Evolutionary conservation across 805 yeast genomes (phyloP), one percentile per base, ranked within the genome.

Genomic region (Wickerhamiella brachini): DNA sequence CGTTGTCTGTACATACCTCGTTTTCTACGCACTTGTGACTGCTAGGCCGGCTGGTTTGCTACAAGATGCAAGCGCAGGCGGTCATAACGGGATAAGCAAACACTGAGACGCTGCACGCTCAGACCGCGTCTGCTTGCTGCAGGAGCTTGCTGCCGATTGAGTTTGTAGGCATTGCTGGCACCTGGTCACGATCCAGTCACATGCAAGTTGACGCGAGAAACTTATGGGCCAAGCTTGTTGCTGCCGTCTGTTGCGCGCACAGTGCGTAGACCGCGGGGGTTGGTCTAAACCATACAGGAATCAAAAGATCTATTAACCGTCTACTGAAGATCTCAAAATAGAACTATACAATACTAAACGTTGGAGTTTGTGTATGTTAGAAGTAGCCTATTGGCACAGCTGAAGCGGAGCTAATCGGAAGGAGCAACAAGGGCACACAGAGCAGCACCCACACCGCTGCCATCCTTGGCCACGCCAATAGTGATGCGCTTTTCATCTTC

Each of bases 361-460:
- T n/a, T n/a, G n/a, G n/a, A 24, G 26, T 5, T 24, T 24, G 8
- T 24, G 26, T 24, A 24, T 24, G 5, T 8, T 24, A 24, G 8
- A 24, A 24, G 8, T n/a, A n/a, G n/a, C n/a, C n/a, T n/a, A n/a
- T n/a, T 26, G 34, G 34, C 12, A 26, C 34, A 26, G 34, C 7
- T 7, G 12, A 12, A 26, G n/a, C n/a, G n/a, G n/a, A n/a, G n/a
- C n/a, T n/a, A n/a, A n/a, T n/a, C n/a, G n/a, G 41, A 37, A 44
- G 43, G 49, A n/a, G 71, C 70, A 17, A 66, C 70, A 43, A 71
- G 63, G 8, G 96, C 97, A 71, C 96, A 86, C 54, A 90, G 72
- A 1, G 97, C 97, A 45, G 97, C 97, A 57, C 98, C 98, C 44
- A 89, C 95, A 54, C 96, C 95, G 52, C 95, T 83, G 46, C 97